These are phyloP conservation scores for Odontarrhena argentea DNA, from an alignment of 345 rosid genomes.

Conservation along the genomic window DNA sequence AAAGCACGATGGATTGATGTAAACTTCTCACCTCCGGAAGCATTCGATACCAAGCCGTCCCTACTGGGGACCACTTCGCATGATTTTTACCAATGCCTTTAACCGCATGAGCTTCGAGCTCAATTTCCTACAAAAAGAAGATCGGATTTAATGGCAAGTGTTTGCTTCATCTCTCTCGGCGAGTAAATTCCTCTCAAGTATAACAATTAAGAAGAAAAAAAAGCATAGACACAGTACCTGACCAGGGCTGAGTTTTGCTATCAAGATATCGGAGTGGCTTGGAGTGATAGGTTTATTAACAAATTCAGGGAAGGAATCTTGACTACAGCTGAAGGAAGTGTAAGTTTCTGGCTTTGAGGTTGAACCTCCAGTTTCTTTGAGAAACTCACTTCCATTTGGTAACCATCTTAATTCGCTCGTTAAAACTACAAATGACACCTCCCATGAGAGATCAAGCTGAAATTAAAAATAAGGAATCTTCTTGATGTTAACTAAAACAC, in stretches of 20 bases:
- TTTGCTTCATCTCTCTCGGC: slow-evolving; percentile 11
- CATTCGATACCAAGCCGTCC: slow-evolving; percentile 94
- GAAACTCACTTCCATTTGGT: slow-evolving; percentile 78
- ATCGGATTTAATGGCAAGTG: background rate
- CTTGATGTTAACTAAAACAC: slow-evolving; percentile 19
- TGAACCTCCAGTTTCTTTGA: slow-evolving; percentile 56
- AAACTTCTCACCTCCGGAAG: slow-evolving; percentile 73
- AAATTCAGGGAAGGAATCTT: slow-evolving; percentile 63
- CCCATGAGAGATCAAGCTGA: slow-evolving; percentile 17
- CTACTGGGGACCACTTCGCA: slow-evolving; percentile 99
- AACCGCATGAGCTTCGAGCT: slow-evolving; percentile 93
- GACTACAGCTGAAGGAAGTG: slow-evolving; percentile 71
- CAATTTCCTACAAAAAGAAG: slow-evolving; percentile 69
- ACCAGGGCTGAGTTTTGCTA: slow-evolving; percentile 66
- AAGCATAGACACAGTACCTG: slow-evolving; percentile 31
- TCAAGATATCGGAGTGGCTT: slow-evolving; percentile 41
- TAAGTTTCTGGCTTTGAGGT: slow-evolving; percentile 65
- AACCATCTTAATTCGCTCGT: slow-evolving; percentile 78
- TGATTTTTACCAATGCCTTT: slow-evolving; percentile 93
- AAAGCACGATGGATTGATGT: background rate
- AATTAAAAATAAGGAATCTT: background rate
- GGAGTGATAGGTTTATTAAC: slow-evolving; percentile 53
- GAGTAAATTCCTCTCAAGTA: background rate
- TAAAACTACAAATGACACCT: slow-evolving; percentile 57
- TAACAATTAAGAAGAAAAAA: background rate